phyloP scores from a whole-genome alignment of 129 eudicot species.

The Ambrosia artemisiifolia region DNA sequence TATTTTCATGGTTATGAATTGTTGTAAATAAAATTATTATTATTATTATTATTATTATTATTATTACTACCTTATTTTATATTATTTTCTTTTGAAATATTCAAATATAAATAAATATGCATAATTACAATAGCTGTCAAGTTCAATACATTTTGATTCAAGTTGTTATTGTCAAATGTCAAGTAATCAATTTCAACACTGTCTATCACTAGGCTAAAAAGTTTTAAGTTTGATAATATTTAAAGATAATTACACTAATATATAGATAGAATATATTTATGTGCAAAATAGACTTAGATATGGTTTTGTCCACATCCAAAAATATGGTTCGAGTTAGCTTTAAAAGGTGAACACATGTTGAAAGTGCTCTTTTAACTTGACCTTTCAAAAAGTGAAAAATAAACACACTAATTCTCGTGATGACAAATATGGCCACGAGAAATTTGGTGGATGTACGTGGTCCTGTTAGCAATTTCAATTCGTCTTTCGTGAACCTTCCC shows the following conservation, averaged over 20 bases:
- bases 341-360: not conserved
- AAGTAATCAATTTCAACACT: too few relatives aligned
- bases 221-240: not conserved
- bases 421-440: constrained; percentile 25
- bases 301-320: not conserved
- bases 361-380: constrained; percentile 28
- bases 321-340: not conserved
- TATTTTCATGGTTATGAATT: too few relatives aligned
- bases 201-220: not conserved
- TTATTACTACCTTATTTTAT: too few relatives aligned
- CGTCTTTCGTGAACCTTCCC: constrained; percentile 22
- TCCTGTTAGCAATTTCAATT: constrained; percentile 11
- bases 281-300: not conserved
- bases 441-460: constrained; percentile 28
- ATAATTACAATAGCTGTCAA: too few relatives aligned
- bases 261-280: not conserved
- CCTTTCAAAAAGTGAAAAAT: constrained; percentile 15
- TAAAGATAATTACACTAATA: not conserved
- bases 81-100: too few relatives aligned
- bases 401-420: constrained; percentile 30
- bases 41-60: too few relatives aligned
- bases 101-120: too few relatives aligned
- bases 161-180: too few relatives aligned
- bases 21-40: too few relatives aligned
- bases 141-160: too few relatives aligned